These are phyloP conservation scores for Rhododendron mucronatum DNA, from an alignment of 148 eudicot genomes.

Conservation along the genomic window DNA sequence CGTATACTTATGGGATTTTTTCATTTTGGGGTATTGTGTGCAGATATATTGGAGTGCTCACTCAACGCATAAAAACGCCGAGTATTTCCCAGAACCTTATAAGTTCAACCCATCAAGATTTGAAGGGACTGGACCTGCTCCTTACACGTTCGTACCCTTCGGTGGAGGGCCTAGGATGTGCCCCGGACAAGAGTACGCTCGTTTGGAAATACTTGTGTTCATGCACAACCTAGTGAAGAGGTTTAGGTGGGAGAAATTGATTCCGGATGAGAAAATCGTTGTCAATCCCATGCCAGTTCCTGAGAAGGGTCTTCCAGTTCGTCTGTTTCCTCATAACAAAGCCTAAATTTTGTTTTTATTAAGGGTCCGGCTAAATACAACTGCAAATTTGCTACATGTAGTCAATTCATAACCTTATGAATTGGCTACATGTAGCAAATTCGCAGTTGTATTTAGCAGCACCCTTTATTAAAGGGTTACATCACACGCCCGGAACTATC, in stretches of 20 bases:
- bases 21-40: not conserved
- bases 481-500: too few relatives aligned
- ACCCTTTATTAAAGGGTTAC: not conserved
- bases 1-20: not conserved
- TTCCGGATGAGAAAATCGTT: not conserved
- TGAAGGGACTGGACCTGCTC: not conserved
- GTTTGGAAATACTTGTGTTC: conserved; percentile 1
- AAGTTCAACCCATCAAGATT: not conserved
- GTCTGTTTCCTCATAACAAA: not conserved
- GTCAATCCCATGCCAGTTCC: not conserved
- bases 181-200: not conserved
- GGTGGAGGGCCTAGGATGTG: not conserved
- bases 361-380: too few relatives aligned
- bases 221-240: not conserved
- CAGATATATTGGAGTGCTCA: conserved; percentile 1
- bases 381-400: too few relatives aligned
- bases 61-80: not conserved
- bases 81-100: not conserved
- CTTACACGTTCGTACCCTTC: not conserved
- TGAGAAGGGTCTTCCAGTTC: not conserved
- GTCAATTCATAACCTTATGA: too few relatives aligned
- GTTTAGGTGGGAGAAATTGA: not conserved
- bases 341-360: not conserved
- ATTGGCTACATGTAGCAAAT: too few relatives aligned
- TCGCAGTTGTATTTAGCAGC: too few relatives aligned